phyloP scores from a whole-genome alignment of 352 stramenopile species.

The Peronosclerospora sorghi region DNA sequence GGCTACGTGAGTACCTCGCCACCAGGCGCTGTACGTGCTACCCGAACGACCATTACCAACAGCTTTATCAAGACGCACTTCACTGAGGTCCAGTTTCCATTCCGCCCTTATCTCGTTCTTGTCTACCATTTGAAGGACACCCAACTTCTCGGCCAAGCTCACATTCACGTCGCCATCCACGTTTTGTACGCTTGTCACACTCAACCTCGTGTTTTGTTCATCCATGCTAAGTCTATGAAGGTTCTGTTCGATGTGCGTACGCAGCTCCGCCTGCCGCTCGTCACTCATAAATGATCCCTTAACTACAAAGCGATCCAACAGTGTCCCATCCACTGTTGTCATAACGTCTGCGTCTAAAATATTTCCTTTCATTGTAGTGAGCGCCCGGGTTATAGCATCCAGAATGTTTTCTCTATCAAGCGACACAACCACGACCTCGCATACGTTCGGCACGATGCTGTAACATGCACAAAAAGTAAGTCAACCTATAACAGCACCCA shows the following conservation, averaged over 20 bases:
- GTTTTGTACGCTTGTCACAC: slow-evolving; percentile 8
- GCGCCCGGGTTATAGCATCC: no score
- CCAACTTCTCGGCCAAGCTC: slow-evolving; percentile 57
- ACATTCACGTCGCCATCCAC: slow-evolving; percentile 13
- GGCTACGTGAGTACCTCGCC: no score
- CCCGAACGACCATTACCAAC: no score
- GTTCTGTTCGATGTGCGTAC: slow-evolving; percentile 64
- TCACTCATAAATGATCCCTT: slow-evolving; percentile 73
- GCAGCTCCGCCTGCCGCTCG: slow-evolving; percentile 60
- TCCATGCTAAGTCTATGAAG: slow-evolving; percentile 50
- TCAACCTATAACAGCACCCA: no score
- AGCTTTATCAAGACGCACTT: slow-evolving; percentile 68
- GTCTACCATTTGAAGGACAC: slow-evolving; percentile 70
- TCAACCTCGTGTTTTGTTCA: slow-evolving; percentile 25
- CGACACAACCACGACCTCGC: no score
- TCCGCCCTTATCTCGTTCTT: slow-evolving; percentile 81
- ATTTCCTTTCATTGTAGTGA: no score
- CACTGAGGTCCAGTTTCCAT: slow-evolving; percentile 64
- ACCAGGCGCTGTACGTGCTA: no score
- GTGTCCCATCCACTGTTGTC: no score
- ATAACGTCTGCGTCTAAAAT: no score
- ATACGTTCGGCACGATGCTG: no score
- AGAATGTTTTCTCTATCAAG: no score
- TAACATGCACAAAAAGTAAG: no score
- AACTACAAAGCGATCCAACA: slow-evolving; percentile 78